Evolutionary conservation across 352 stramenopile species (phyloP), one percentile per base, ranked within the genome.

Genomic region (Phytophthora citricola): DNA sequence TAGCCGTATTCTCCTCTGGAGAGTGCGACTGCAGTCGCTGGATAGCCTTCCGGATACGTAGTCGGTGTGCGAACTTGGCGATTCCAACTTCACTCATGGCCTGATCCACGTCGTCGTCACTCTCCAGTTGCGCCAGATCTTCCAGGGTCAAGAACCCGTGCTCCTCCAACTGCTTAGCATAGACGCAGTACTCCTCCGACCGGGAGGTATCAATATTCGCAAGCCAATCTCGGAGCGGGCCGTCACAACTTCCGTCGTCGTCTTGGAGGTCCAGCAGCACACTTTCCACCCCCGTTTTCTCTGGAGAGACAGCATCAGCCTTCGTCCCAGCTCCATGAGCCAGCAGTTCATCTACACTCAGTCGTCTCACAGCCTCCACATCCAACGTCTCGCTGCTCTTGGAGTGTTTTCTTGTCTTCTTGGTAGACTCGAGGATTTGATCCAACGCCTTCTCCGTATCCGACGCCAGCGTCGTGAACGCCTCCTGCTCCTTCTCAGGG

Each of bases 11-110:
- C 4, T 63, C 38, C 8, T 68, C 57, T 4, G 54, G 54, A 29
- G 32, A 69, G 27, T 77, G 73, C 26, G 34, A 68, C 39, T 77
- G 76, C 34, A 91, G 69, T 8, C 74, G 69, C 41, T 89, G 65
- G 44, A 93, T 90, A 14, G 82, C 80, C 67, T 93, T 91, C 63
- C 82, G 75, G 53, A 93, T 77, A 20, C 85, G 78, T 32, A 85
- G 67, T 20, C 85, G 69, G 69, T 93, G 85, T 31, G 83, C 81
- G 48, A 93, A 93, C 69, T 91, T 91, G 69, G 81, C 68, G 46
- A 93, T 87, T 44, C 82, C 85, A 17, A 90, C 68, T 66, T 91
- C 82, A 44, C 81, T 91, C 78, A 93, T 89, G 48, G 81, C 80
- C 48, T 86, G 72, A 66, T 93, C 85, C 31, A 93, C 81, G 48